Evolutionary conservation across 805 yeast species (phyloP), one percentile per base, ranked within the genome.

Genomic region (Candida nemodendra): DNA sequence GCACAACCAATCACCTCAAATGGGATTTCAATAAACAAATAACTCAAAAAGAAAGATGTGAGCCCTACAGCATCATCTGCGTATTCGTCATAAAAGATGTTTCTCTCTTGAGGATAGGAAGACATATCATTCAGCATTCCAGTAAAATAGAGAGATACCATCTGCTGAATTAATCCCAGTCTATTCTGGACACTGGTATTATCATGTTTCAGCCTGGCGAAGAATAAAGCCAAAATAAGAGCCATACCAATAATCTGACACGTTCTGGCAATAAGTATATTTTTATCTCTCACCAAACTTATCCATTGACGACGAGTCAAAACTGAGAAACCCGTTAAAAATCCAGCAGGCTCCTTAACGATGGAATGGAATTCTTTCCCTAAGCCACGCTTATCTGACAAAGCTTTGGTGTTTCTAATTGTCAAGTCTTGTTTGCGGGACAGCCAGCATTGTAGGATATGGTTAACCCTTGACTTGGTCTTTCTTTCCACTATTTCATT

Each of bases 111-210:
- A 2, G 95, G 95, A 54, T 81, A 88, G 12, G 84, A 69, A 1
- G 90, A 75, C 54, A 87, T 67, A 57, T 86, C 87, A 51, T 82
- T 84, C 38, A 88, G 69, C 72, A 87, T 76, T 1, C 96, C 96
- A 32, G 80, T 79, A 56, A 79, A 88, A 54, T 83, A 87, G 35
- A 87, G 57, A 21, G 87, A 79, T 16, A 82, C 65, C 3, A 81
- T 72, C 53, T 84, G 85, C 57, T 88, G 95, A 3, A 83, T 71
- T 33, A 87, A 62, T 3, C 95, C 95, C 13, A 88, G 60, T 47
- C 95, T 65, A 57, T 86, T 77, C 40, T 69, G 70, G 22, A 85
- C 71, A 23, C 91, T 81, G 18, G 66, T 65, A 26, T 54, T 54
- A 26, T 63, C 57, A 37, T 74, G 61, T 38, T 68, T 68, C 31